Evolutionary conservation across 2,329 filamentous ascomycete genomes (phyloP), one percentile per base, ranked within the genome.

Genomic region (Verticillium albo-atrum): DNA sequence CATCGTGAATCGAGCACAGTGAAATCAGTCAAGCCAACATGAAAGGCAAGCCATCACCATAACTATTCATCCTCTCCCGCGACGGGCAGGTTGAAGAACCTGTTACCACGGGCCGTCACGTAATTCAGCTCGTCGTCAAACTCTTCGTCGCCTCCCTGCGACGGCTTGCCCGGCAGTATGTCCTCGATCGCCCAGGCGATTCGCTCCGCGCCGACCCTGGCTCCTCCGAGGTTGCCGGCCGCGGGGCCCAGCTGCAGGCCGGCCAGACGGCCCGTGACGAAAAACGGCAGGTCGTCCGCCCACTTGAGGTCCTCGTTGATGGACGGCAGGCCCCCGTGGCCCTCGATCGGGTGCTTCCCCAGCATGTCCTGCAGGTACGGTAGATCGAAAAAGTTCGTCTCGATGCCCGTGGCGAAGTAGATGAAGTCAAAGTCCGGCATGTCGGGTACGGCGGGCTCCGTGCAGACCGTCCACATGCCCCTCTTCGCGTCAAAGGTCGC

Each of bases 301-400:
- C 90, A 94, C 81, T 88, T 89, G 61, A 94, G 75, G 66, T 94
- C 89, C 50, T 93, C 84, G 2, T 83, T 93, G 56, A 94, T 72
- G 63, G 88, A 90, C 0, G 91, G 90, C 23, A 92, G 75, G 0
- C 90, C 90, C 4, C 85, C 85, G 26, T 84, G 79, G 0, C 77
- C 81, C 17, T 84, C 73, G 34, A 94, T 80, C 0, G 89, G 89
- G 62, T 88, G 78, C 20, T 85, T 79, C 3, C 75, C 63, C 9
- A 83, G 72, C 68, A 94, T 82, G 0, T 76, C 82, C 59, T 84
- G 73, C 14, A 94, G 74, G 59, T 86, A 86, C 0, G 87, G 82
- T 25, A 92, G 76, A 2, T 78, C 77, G 1, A 73, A 68, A 27
- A 91, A 83, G 63, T 92, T 80, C 0, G 85, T 83, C 55, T 85